Evolutionary conservation across 2,329 filamentous ascomycete species (phyloP).

Genomic region (Aspergillus pseudoterreus): DNA sequence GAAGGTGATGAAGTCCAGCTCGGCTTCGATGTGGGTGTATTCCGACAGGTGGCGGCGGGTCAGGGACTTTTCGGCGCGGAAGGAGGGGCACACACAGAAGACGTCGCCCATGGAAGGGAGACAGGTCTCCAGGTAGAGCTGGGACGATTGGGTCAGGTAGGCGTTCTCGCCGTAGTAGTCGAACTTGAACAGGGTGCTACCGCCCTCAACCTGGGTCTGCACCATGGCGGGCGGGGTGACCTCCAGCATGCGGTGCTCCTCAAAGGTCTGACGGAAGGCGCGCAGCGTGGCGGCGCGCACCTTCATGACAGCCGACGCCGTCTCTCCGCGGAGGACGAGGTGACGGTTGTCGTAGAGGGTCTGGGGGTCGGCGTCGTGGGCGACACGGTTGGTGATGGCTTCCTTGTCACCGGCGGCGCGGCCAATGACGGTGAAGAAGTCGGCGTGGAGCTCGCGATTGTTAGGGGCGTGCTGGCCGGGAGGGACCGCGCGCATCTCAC

Average conservation of each 20-base stretch:
- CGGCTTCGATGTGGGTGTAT: slow-evolving; percentile 95
- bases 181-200: slow-evolving; percentile 84
- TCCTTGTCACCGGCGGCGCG: slow-evolving; percentile 82
- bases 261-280: slow-evolving; percentile 76
- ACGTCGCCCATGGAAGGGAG: slow-evolving; percentile 88
- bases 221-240: slow-evolving; percentile 87
- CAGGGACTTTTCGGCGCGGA: slow-evolving; percentile 94
- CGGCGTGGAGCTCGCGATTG: slow-evolving; percentile 82
- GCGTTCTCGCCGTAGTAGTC: slow-evolving; percentile 86
- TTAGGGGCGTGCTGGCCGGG: slow-evolving; percentile 74
- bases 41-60: slow-evolving; percentile 92
- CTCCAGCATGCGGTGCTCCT: slow-evolving; percentile 73
- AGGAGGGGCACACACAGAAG: slow-evolving; percentile 97
- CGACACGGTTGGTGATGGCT: slow-evolving; percentile 81
- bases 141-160: slow-evolving; percentile 93
- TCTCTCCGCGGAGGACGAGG: slow-evolving; percentile 79
- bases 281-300: slow-evolving; percentile 76
- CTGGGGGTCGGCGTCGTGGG: slow-evolving; percentile 65
- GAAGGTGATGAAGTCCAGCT: slow-evolving; percentile 94
- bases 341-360: slow-evolving; percentile 79
- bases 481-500: slow-evolving; percentile 79
- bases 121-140: slow-evolving; percentile 95
- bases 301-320: slow-evolving; percentile 79
- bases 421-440: slow-evolving; percentile 79
- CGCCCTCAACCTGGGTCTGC: slow-evolving; percentile 92